phyloP scores from a whole-genome alignment of 2,329 filamentous ascomycete species.

The Pseudogymnoascus verrucosus region DNA sequence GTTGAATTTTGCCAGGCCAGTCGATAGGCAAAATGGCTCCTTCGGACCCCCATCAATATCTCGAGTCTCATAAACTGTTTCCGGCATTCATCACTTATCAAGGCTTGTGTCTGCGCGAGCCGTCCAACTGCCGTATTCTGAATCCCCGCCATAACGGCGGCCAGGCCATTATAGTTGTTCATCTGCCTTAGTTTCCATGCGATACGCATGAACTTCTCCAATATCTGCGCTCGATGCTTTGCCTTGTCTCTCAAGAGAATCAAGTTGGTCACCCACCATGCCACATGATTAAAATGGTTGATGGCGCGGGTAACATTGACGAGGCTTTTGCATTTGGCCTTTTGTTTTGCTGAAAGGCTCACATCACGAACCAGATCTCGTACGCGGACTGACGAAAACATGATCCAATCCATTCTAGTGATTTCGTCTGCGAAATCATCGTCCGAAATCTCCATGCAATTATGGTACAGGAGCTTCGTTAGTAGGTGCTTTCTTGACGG shows the following conservation, averaged over 20 bases:
- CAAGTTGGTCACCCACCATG: slow-evolving; percentile 75
- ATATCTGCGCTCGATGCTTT: slow-evolving; percentile 81
- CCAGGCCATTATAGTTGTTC: slow-evolving; percentile 95
- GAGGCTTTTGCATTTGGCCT: slow-evolving; percentile 67
- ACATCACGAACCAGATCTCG: slow-evolving; percentile 91
- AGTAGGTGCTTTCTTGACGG: slow-evolving; percentile 62
- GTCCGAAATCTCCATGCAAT: slow-evolving; percentile 79
- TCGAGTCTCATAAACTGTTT: slow-evolving; percentile 84
- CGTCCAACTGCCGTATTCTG: slow-evolving; percentile 82
- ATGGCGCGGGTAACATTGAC: slow-evolving; percentile 93
- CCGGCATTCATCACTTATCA: slow-evolving; percentile 63
- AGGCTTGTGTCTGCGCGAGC: slow-evolving; percentile 66
- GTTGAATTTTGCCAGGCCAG: slow-evolving; percentile 95
- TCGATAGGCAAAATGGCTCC: slow-evolving; percentile 91
- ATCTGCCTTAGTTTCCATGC: slow-evolving; percentile 77
- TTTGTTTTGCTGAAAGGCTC: slow-evolving; percentile 61
- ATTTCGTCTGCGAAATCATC: slow-evolving; percentile 85
- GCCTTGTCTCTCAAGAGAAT: slow-evolving; percentile 87
- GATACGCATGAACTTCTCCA: slow-evolving; percentile 94
- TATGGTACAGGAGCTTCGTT: slow-evolving; percentile 80
- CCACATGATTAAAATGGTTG: slow-evolving; percentile 80
- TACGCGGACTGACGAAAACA: slow-evolving; percentile 91
- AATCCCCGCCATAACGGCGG: slow-evolving; percentile 88
- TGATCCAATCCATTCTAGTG: slow-evolving; percentile 94
- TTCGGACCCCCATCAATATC: slow-evolving; percentile 86